Conservation (phyloP, 306 rosid genomes). For the Sophora flavescens region DNA sequence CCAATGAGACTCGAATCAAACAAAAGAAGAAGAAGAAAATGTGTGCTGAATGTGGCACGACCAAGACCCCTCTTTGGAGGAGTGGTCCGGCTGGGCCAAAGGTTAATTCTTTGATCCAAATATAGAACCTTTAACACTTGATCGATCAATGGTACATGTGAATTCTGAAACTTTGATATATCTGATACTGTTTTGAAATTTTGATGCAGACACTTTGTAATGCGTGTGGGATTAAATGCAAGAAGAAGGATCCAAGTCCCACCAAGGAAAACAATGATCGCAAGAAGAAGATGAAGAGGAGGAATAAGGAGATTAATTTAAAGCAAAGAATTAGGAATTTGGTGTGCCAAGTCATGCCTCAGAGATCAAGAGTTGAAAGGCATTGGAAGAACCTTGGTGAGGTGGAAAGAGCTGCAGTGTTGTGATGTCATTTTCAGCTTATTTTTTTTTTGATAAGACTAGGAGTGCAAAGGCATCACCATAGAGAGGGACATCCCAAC, state of each 20-base stretch:
- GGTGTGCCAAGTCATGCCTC: conserved; percentile 81
- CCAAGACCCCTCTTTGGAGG: conserved; percentile 92
- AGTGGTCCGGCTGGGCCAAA: conserved; percentile 96
- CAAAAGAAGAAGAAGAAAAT: conserved; percentile 74
- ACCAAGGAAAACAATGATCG: conserved; percentile 50
- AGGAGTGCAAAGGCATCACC: no score
- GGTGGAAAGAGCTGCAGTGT: conserved; percentile 90
- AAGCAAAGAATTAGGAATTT: conserved; percentile 66
- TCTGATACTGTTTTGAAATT: background rate
- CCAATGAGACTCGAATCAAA: background rate
- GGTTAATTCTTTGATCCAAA: conserved; percentile 48
- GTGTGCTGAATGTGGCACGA: conserved; percentile 90
- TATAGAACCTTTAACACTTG: background rate
- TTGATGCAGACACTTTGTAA: conserved; percentile 78
- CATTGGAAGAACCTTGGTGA: conserved; percentile 72
- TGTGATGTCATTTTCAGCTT: conserved; percentile 88
- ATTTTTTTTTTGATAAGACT: no score
- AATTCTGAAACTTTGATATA: background rate
- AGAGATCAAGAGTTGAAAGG: conserved; percentile 57
- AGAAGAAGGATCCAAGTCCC: conserved; percentile 88
- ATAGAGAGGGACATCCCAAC: no score
- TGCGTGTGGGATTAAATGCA: conserved; percentile 95
- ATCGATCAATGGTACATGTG: background rate
- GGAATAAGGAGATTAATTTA: conserved; percentile 53
- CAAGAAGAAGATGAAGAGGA: conserved; percentile 60